Evolutionary conservation across 202 grass and related monocot genomes (phyloP).

Genomic region (Panicum virgatum): DNA sequence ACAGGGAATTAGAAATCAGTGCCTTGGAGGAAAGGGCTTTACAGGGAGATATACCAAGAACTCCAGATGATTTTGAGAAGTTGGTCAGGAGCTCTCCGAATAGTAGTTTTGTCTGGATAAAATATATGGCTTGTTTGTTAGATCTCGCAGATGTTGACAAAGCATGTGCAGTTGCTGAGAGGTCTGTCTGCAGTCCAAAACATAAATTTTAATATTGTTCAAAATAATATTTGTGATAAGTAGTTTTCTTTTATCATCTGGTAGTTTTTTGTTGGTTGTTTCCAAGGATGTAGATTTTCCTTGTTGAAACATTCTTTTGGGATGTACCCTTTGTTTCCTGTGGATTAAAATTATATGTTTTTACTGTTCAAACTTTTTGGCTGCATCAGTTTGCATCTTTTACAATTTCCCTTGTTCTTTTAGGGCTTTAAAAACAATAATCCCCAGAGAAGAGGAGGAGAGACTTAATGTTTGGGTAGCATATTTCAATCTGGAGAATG

Average conservation of each 20-base stretch:
- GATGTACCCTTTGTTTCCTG: neutral
- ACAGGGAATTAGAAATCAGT: conserved; percentile 91
- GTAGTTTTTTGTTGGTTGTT: neutral
- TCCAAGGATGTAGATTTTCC: neutral
- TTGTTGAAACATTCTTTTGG: neutral
- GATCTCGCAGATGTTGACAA: conserved; percentile 80
- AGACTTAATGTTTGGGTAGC: conserved; percentile 97
- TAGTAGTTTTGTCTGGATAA: conserved; percentile 96
- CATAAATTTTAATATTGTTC: conserved; percentile 12
- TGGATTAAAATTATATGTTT: neutral
- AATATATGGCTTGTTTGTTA: conserved; percentile 92
- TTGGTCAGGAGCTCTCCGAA: conserved; percentile 89
- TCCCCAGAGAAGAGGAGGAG: conserved; percentile 74
- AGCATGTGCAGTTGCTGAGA: conserved; percentile 79
- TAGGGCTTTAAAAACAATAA: conserved; percentile 96
- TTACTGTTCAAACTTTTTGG: neutral
- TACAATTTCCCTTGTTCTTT: conserved; percentile 19
- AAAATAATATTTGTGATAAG: neutral
- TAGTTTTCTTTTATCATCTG: neutral
- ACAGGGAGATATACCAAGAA: conserved; percentile 72
- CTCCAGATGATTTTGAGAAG: conserved; percentile 93
- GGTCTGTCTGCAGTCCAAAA: conserved; percentile 47
- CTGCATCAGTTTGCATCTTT: conserved; percentile 33
- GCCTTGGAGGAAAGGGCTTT: conserved; percentile 80
- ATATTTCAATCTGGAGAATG: conserved; percentile 96